Conservation (phyloP, 352 stramenopile species). For the Discostella stelligera region DNA sequence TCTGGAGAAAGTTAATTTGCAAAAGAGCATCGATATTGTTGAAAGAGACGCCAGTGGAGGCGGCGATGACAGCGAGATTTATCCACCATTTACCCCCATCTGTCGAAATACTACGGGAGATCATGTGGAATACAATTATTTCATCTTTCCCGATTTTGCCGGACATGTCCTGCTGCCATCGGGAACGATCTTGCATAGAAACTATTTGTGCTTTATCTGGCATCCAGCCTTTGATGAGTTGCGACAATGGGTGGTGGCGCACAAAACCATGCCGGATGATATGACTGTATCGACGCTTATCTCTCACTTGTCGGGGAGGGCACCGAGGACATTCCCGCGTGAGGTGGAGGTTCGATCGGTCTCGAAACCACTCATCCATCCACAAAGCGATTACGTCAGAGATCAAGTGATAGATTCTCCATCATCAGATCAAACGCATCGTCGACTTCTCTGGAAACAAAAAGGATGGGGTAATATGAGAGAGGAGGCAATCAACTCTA, state of each 20-base stretch:
- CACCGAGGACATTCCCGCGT: constrained; percentile 64
- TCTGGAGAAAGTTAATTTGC: constrained; percentile 38
- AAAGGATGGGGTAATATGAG: constrained; percentile 71
- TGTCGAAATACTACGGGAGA: constrained; percentile 59
- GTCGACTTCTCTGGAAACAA: constrained; percentile 58
- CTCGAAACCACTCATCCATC: neutral
- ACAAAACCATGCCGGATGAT: constrained; percentile 81
- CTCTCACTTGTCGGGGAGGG: constrained; percentile 65
- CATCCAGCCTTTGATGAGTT: constrained; percentile 79
- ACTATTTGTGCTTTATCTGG: constrained; percentile 83
- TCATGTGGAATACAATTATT: constrained; percentile 77
- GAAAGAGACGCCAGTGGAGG: constrained; percentile 18
- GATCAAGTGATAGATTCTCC: constrained; percentile 18
- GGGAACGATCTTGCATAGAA: constrained; percentile 71
- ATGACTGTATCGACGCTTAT: constrained; percentile 77
- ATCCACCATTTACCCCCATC: constrained; percentile 50
- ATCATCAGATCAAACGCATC: constrained; percentile 37
- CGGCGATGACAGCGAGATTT: constrained; percentile 4
- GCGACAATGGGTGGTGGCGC: constrained; percentile 60
- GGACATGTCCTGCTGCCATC: constrained; percentile 77
- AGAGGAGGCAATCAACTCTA: constrained; percentile 72
- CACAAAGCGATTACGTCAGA: constrained; percentile 4
- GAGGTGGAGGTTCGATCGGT: constrained; percentile 30
- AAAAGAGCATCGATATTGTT: constrained; percentile 45
- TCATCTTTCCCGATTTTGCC: constrained; percentile 77